Evolutionary conservation across 306 rosid species (phyloP).

Genomic region (Hippophae rhamnoides): DNA sequence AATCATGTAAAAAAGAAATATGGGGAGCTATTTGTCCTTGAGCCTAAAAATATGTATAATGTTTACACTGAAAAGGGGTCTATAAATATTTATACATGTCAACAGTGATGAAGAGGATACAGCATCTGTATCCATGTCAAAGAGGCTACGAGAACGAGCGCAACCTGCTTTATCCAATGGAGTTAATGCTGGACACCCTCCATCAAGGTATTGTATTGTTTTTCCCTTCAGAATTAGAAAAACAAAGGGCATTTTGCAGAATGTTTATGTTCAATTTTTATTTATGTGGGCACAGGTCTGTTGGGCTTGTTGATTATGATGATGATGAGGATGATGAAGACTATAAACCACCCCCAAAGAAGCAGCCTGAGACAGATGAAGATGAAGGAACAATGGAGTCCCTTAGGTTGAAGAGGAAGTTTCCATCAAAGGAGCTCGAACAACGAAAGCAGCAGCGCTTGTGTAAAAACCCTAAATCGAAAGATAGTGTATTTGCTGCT

Average conservation of each 20-base stretch:
- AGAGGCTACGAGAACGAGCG: conserved; percentile 36
- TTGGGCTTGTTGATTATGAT: conserved; percentile 85
- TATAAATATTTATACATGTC: conserved; percentile 7
- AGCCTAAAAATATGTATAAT: too few species aligned
- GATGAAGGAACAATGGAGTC: conserved; percentile 75
- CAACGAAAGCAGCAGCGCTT: conserved; percentile 57
- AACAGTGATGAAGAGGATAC: conserved; percentile 86
- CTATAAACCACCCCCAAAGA: conserved; percentile 79
- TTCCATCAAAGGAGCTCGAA: conserved; percentile 48
- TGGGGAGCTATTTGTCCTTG: too few species aligned
- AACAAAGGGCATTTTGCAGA: not conserved
- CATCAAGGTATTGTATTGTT: conserved; percentile 41
- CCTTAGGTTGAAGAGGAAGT: conserved; percentile 62
- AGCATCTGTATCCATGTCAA: conserved; percentile 61
- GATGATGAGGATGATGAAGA: conserved; percentile 94
- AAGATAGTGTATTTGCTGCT: conserved; percentile 65
- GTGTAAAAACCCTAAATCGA: conserved; percentile 48
- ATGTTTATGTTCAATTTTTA: conserved; percentile 5
- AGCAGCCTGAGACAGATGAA: conserved; percentile 58
- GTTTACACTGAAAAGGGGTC: too few species aligned
- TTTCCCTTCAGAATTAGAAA: not conserved
- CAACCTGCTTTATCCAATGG: conserved; percentile 65
- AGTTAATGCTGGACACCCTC: conserved; percentile 41
- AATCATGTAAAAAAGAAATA: too few species aligned
- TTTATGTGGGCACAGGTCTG: conserved; percentile 51